These are phyloP conservation scores for Leccinum arenicola DNA, from an alignment of 768 basidiomycete species.

Conservation along the genomic window DNA sequence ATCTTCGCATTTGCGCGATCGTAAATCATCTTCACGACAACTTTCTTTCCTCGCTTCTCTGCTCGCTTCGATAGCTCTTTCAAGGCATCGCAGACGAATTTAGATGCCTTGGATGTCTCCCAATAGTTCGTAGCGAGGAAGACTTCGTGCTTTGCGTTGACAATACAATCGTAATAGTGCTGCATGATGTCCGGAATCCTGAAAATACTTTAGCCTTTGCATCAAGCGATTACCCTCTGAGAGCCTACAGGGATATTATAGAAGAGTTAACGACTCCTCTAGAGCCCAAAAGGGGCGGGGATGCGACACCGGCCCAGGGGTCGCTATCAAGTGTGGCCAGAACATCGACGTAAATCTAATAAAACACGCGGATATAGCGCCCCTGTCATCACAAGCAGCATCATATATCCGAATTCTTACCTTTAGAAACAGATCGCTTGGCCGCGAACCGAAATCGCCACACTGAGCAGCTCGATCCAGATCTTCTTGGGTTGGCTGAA, in stretches of 20 bases:
- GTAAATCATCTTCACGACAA: slow-evolving; percentile 67
- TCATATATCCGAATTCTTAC: slow-evolving; percentile 29
- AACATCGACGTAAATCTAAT: slow-evolving; percentile 61
- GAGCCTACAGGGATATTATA: slow-evolving; percentile 52
- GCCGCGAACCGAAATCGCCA: slow-evolving; percentile 51
- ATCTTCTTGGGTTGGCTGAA: slow-evolving; percentile 37
- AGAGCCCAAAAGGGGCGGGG: slow-evolving; percentile 60
- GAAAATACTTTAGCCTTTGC: slow-evolving; percentile 8
- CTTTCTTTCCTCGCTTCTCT: slow-evolving; percentile 41
- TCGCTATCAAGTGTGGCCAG: slow-evolving; percentile 54
- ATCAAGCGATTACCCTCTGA: background rate
- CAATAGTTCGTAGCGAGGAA: slow-evolving; percentile 68
- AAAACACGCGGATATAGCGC: background rate
- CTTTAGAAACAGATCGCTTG: slow-evolving; percentile 60
- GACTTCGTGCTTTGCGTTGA: slow-evolving; percentile 59
- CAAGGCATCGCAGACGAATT: slow-evolving; percentile 49
- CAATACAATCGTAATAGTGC: slow-evolving; percentile 62
- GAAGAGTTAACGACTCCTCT: slow-evolving; percentile 61
- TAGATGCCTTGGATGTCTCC: slow-evolving; percentile 51
- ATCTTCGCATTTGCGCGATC: slow-evolving; percentile 65
- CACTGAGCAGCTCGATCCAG: slow-evolving; percentile 46
- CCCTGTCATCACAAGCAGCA: background rate
- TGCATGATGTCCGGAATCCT: slow-evolving; percentile 73
- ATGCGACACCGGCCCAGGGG: slow-evolving; percentile 54
- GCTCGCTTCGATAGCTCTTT: slow-evolving; percentile 49